Evolutionary conservation across 306 rosid species (phyloP), one percentile per base, ranked within the genome.

Genomic region (Castanea crenata): DNA sequence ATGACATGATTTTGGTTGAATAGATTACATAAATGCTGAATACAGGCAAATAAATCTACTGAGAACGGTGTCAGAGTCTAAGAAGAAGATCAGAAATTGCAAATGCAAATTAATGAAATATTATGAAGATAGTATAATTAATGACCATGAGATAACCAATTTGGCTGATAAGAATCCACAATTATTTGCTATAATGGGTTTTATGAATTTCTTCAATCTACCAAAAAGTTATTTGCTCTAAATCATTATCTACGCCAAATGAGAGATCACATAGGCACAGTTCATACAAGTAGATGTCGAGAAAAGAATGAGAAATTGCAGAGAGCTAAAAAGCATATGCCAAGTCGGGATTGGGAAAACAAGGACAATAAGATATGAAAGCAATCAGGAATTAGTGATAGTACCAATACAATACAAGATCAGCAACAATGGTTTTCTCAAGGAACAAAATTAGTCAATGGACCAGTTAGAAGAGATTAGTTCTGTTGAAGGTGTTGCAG

Each of bases 371-470:
- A 51, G 67, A 56, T 67, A 49, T 44, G 44, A 71, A 69, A 78
- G 32, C 73, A 77, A 74, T 63, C 58, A 32, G 31, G 68, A 54
- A 65, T 73, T 58, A 61, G 69, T 21, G 46, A 38, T 59, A 55
- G 65, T 56, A 34, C 57, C 63, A 46, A 34, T 20, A 25, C 2
- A 23, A 11, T 15, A 4, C 31, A 58, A 58, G 12, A 21, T 59
- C 67, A 12, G 31, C 67, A 23, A 59, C 34, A 59, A 59, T 59
- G 19, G 67, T 23, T 59, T 59, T 10, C 32, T 23, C 3, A 0
- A 1, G 67, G 32, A 59, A 59, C 34, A 59, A 59, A 23, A 59
- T 59, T 31, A 59, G 31, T 6, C n/a, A 29, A 63, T 2, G 68
- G 46, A 38, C 46, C 46, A 38, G 5, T 49, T 10, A 49, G 54